Conservation (phyloP, 192 early-diverging fungal genomes). For the Podila horticola region DNA sequence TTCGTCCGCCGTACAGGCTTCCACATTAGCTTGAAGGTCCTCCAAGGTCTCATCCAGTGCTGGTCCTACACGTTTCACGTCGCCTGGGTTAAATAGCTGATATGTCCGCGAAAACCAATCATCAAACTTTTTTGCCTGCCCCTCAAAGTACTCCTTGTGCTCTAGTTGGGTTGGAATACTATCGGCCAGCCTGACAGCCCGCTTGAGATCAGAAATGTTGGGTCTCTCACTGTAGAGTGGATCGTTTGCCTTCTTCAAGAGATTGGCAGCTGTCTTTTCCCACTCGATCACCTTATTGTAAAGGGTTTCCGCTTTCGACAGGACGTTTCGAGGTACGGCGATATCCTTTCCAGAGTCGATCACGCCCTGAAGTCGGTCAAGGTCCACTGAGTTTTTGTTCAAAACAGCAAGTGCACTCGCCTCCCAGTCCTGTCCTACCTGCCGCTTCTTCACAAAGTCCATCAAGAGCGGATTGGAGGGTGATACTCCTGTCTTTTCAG, state of each 20-base stretch:
- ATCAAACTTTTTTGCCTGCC: slow-evolving; percentile 26
- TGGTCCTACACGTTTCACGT: slow-evolving; percentile 3
- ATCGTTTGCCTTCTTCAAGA: slow-evolving; percentile 23
- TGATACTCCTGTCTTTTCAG: slow-evolving; percentile 43
- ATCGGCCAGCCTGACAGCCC: slow-evolving; percentile 24
- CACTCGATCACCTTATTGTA: slow-evolving; percentile 36
- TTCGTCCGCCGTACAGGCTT: slow-evolving; percentile 29
- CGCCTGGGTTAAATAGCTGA: slow-evolving; percentile 9
- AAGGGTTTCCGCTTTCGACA: slow-evolving; percentile 40
- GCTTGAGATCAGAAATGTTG: slow-evolving; percentile 34
- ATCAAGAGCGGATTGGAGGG: slow-evolving; percentile 43
- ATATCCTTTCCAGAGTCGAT: slow-evolving; percentile 35
- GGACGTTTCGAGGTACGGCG: slow-evolving; percentile 27
- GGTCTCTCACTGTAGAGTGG: slow-evolving; percentile 43
- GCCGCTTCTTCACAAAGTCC: slow-evolving; percentile 31
- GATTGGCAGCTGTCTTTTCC: slow-evolving; percentile 18
- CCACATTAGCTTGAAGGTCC: slow-evolving; percentile 37
- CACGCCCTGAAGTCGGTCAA: slow-evolving; percentile 43
- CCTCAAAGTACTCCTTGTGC: slow-evolving; percentile 31
- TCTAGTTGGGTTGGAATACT: slow-evolving; percentile 14
- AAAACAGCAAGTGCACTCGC: slow-evolving; percentile 20
- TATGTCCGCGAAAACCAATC: slow-evolving; percentile 24
- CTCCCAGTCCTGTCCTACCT: slow-evolving; percentile 36
- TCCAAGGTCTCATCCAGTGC: slow-evolving; percentile 33
- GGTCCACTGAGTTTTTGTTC: slow-evolving; percentile 28